Percentiles rank a stretch among this genome's conserved stretches.
Conservation (phyloP, 139 green algal genomes). For the Deuterostichococcus epilithicus region DNA sequence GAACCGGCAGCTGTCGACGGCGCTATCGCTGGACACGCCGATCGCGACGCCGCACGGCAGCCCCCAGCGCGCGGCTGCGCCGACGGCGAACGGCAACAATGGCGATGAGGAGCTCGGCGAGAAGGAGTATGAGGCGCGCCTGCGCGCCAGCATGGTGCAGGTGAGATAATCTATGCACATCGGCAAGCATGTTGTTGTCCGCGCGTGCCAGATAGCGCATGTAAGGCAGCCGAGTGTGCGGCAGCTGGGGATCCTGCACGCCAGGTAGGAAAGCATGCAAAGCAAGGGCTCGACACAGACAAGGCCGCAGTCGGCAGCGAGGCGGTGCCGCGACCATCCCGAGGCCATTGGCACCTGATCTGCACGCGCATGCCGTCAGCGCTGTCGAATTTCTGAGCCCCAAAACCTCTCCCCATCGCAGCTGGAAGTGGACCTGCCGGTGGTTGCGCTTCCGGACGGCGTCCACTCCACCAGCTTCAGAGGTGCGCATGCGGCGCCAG, state of each 20-base stretch:
- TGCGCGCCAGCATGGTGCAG: slow-evolving; percentile 32
- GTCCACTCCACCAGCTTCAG: slow-evolving; percentile 64
- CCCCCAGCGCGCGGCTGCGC: not conserved
- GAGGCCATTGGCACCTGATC: no score
- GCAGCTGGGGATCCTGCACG: no score
- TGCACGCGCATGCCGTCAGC: no score
- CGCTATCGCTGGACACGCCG: not conserved
- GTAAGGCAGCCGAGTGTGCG: no score
- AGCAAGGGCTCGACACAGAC: not conserved
- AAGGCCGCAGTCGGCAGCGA: no score
- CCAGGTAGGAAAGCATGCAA: no score
- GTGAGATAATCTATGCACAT: no score
- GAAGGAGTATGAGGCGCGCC: slow-evolving; percentile 22
- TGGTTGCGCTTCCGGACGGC: slow-evolving; percentile 80
- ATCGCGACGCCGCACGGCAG: not conserved
- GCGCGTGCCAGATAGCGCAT: no score
- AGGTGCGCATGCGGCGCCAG: not conserved
- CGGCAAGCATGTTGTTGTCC: no score
- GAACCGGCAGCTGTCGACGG: not conserved
- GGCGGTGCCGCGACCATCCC: no score
- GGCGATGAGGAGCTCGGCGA: not conserved
- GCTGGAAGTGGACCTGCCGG: slow-evolving; percentile 79
- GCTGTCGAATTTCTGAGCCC: not conserved
- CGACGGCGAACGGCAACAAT: not conserved
- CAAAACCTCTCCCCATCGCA: slow-evolving; percentile 44